phyloP scores from a whole-genome alignment of 140 eudicot species.

The Senecio squalidus region DNA sequence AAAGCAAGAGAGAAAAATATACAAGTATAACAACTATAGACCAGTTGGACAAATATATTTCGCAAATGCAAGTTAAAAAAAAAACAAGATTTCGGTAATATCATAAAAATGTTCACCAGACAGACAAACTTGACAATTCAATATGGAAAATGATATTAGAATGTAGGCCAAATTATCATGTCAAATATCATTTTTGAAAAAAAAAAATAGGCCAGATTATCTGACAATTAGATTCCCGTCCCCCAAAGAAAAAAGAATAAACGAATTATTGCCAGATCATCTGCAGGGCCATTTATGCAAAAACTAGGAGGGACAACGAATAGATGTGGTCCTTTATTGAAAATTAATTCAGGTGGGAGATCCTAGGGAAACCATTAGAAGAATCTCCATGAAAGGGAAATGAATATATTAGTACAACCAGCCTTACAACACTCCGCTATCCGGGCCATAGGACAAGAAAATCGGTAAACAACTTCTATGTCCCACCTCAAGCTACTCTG shows the following conservation, averaged over 20 bases:
- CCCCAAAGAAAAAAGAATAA: no score
- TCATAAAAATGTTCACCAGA: no score
- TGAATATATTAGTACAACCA: not conserved
- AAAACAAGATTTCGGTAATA: no score
- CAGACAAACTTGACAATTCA: no score
- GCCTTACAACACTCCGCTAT: not conserved
- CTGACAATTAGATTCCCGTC: no score
- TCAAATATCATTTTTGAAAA: no score
- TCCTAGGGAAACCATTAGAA: not conserved
- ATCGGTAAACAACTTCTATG: not conserved
- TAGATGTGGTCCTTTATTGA: not conserved
- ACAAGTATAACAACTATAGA: not conserved
- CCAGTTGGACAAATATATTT: no score
- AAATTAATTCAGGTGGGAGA: not conserved
- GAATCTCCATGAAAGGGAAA: not conserved
- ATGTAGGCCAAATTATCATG: no score
- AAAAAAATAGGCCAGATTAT: no score
- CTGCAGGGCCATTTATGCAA: not conserved
- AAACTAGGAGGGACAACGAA: not conserved
- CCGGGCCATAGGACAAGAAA: not conserved
- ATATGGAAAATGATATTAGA: no score
- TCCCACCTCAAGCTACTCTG: slow-evolving; percentile 3
- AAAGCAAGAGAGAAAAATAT: not conserved
- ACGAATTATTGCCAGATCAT: no score
- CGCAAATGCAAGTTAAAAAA: no score